Evolutionary conservation across 2,329 filamentous ascomycete genomes (phyloP), one percentile per base, ranked within the genome.

Genomic region (Cladosporium sp.): DNA sequence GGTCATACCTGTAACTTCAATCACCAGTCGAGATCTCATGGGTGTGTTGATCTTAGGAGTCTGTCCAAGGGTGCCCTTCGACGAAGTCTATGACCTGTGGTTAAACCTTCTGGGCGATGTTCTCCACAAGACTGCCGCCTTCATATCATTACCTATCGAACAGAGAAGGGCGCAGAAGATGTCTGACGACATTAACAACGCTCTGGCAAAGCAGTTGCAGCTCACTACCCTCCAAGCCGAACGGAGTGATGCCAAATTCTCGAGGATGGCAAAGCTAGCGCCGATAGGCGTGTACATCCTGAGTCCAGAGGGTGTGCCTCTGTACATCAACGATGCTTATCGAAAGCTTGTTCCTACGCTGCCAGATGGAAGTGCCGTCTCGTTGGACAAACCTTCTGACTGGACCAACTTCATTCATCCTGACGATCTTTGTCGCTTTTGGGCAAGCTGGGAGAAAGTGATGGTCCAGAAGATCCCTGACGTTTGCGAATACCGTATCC

Each of bases 41-140:
- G 80, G 78, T 0, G 78, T 81, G 30, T 59, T 81, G 6, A 71
- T 82, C 1, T 66, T 80, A 15, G 80, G 78, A 0, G 62, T 80
- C 0, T 80, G 79, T 57, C 78, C 79, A 4, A 72, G 78, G 2
- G 71, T 75, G 21, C 75, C 77, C 0, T 79, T 78, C 51, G 76
- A 80, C 44, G 72, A 75, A 21, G 75, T 78, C 11, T 81, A 81
- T 57, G 72, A 76, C 38, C 68, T 77, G 18, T 81, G 78, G 61
- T 70, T 78, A 2, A 71, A 76, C 15, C 72, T 81, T 1, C 69
- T 77, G 36, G 69, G 73, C 6, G 76, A 80, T 26, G 66, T 80
- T 1, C 68, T 82, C 4, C 73, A 73, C 34, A 81, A 80, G 2
- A 74, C 77, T 24, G 74, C 79, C 15, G 77, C 79, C 4, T 75